Percentiles rank a stretch among this genome's conserved stretches.
These are phyloP conservation scores for Casuarina cunninghamiana DNA, from an alignment of 306 rosid species.

Conservation along the genomic window DNA sequence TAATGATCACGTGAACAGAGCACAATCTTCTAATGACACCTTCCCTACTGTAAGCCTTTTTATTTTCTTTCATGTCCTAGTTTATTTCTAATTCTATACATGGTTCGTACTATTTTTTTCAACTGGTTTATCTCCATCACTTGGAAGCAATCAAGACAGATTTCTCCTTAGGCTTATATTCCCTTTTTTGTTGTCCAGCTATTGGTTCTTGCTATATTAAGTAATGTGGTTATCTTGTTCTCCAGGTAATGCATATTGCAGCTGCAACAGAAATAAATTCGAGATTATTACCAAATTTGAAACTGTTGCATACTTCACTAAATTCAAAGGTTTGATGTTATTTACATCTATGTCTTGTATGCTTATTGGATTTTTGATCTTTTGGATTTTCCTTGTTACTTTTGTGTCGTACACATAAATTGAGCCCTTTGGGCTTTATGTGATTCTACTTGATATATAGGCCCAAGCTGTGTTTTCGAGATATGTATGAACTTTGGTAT, in stretches of 20 bases:
- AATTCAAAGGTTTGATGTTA: neutral
- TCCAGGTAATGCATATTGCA: too few species aligned
- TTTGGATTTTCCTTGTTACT: neutral
- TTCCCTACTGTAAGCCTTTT: slow-evolving; percentile 83
- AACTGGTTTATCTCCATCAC: neutral
- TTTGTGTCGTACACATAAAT: neutral
- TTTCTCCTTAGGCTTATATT: slow-evolving; percentile 9
- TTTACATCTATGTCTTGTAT: neutral
- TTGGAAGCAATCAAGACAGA: neutral
- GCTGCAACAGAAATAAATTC: too few species aligned
- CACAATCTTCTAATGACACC: slow-evolving; percentile 96
- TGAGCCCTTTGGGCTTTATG: neutral
- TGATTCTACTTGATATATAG: neutral
- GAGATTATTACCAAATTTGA: too few species aligned
- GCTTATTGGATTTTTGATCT: neutral
- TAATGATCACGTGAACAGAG: slow-evolving; percentile 38
- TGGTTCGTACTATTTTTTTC: neutral
- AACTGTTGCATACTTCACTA: too few species aligned
- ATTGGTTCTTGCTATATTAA: neutral
- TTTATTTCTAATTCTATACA: neutral
- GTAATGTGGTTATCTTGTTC: too few species aligned
- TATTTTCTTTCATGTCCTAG: slow-evolving; percentile 3
- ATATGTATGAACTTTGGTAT: too few species aligned
- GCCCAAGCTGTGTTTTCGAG: too few species aligned
- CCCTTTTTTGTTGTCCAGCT: slow-evolving; percentile 2